Base-by-base conservation (phyloP, 1,139 yeast genomes). In the Blastobotrys serpentis region DNA sequence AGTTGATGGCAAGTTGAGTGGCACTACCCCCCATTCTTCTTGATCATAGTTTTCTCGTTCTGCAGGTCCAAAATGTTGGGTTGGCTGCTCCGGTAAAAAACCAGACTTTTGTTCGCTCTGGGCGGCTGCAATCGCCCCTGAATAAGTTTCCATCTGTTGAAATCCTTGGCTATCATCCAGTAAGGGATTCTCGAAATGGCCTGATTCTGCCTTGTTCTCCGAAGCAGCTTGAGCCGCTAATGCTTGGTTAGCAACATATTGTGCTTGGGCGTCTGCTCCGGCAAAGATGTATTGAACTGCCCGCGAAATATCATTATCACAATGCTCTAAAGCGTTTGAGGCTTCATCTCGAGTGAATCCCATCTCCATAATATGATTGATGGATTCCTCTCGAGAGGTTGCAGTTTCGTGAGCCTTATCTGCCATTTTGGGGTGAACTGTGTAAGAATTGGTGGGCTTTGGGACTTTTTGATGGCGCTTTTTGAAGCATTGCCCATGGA, bases 231-330 rank as follows among this genome's bases (percentile, higher is more conserved):
- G 40, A 5, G 16, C n/a, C n/a, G n/a, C 40, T 11, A 29, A 14
- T 11, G 32, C 32, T 14, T 11, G 7, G 32, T 29, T 29, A 29
- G 32, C 32, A 29, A 29, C 47, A 14, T 32, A 40, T 23, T 34
- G 44, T 3, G 43, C 39, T 16, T 53, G 52, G 25, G 55, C 52
- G 38, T 52, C 49, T 5, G 49, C 42, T 22, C 67, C 62, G 33
- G 73, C 77, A 55, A 81, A 77, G 23, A 82, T 70, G 57, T 64
- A 75, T 23, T 75, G 76, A 44, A 81, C 72, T 4, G 87, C 87
- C 38, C 69, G 68, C 42, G 74, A 75, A n/a, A 80, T 69, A 56
- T 81, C 75, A 53, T 77, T 72, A 47, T 73, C 68, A 17, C 78
- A 60, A 23, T 62, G 62, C 49, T 64, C 14, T 26, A 30, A 11